These are phyloP conservation scores for Kodamaea restingae DNA, from an alignment of 805 yeast species.

Conservation along the genomic window DNA sequence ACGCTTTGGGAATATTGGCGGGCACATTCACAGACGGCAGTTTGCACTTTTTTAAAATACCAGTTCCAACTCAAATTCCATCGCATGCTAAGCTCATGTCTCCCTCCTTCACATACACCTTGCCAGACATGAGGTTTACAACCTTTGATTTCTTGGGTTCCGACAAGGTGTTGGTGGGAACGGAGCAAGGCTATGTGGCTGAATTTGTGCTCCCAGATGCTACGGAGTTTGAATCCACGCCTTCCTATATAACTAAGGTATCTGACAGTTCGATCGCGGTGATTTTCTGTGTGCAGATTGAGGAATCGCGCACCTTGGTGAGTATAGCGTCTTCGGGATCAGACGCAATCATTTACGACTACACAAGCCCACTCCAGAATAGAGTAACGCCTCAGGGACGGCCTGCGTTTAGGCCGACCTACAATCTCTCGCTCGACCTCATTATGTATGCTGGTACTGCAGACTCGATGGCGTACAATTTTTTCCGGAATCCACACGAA, in stretches of 20 bases:
- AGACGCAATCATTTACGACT: conserved; percentile 21
- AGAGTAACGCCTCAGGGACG: conserved; percentile 22
- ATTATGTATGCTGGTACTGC: conserved; percentile 24
- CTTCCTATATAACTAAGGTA: conserved; percentile 31
- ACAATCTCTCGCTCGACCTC: conserved; percentile 24
- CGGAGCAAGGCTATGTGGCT: conserved; percentile 54
- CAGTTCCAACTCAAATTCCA: conserved; percentile 15
- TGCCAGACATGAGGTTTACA: conserved; percentile 28
- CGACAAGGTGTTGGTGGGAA: conserved; percentile 50
- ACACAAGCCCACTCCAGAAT: conserved; percentile 27
- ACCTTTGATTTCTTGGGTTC: conserved; percentile 45
- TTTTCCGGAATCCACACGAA: conserved; percentile 33
- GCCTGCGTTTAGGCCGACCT: conserved; percentile 25
- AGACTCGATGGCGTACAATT: conserved; percentile 28
- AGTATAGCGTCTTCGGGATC: conserved; percentile 30
- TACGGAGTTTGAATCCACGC: conserved; percentile 10
- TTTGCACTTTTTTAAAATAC: conserved; percentile 44
- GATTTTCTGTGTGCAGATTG: conserved; percentile 22
- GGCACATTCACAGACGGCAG: conserved; percentile 58
- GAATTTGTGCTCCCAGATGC: conserved; percentile 46
- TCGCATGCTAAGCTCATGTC: conserved; percentile 13
- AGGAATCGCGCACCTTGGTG: conserved; percentile 19
- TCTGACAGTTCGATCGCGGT: conserved; percentile 29
- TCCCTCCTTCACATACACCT: conserved; percentile 10
- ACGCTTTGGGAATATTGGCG: conserved; percentile 43